Base-by-base conservation (phyloP, 2,329 filamentous ascomycete genomes). In the Paraconiothyrium brasiliense region DNA sequence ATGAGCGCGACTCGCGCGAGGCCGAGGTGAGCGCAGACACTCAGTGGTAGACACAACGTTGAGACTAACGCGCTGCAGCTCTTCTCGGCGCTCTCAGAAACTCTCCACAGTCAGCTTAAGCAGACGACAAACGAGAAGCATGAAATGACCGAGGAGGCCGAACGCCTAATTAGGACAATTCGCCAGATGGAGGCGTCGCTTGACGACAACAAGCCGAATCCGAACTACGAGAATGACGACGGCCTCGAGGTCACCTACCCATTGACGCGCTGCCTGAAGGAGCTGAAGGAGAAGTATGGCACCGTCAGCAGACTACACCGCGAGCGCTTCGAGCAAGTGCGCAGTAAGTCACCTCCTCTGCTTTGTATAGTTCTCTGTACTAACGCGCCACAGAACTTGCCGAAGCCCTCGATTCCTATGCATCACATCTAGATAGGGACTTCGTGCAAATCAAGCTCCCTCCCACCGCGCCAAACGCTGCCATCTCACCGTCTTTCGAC, bases 241-340 rank as follows among this genome's bases (percentile, higher is more conserved):
- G 88, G 90, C 32, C 81, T 97, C 46, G 85, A 88, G 69, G 86
- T 99, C 74, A 94, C 93, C 4, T 95, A 90, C 68, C 95, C 95
- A 0, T 84, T 99, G 59, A 89, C 87, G 50, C 86, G 88, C 68
- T 99, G 96, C 77, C 83, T 99, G 63, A 87, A 91, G 73, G 81
- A 79, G 20, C 84, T 99, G 58, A 94, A 93, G 78, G 93, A 97
- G 78, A 97, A 95, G 81, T 91, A 97, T 73, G 84, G 83, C 61
- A 88, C 91, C 55, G 87, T 98, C 68, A 89, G 87, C 80, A 92
- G 91, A 75, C 82, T 95, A 61, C 94, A 99, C 79, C 90, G 89
- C 66, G 94, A 98, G 80, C 90, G 95, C 63, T 97, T 93, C 72
- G 94, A 97, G 76, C 93, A 98, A 83, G 93, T 98, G 62, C 94